Base-by-base conservation (phyloP, 139 green algal genomes). In the Micromonas pusilla region DNA sequence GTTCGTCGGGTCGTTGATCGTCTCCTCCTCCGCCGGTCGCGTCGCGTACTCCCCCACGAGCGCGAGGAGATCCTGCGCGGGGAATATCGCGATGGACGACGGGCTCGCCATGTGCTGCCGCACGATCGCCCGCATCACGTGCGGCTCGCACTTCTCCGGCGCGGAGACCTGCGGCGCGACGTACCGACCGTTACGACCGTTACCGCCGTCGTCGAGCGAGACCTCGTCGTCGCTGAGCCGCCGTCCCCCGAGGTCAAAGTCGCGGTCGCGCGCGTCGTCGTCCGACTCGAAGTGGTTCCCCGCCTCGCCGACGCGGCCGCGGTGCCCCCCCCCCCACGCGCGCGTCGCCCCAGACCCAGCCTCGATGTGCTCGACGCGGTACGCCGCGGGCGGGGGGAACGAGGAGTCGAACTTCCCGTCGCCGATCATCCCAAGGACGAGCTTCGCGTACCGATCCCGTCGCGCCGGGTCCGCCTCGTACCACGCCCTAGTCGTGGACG, bases 1-100 rank as follows among this genome's bases (percentile, higher is more conserved):
- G 28, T 94, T 92, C n/a, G 92, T 94, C 1, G 94, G 94, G 83
- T 97, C 91, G 84, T 99, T 99, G 87, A 99, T 97, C 1, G 87
- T 89, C 86, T 98, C 94, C 79, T 97, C 90, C 3, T 36, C 54
- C 0, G 93, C 79, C 13, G 88, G 86, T 6, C 91, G 84, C 21
- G 36, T 52, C 3, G 30, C 73, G 72, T 88, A 87, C 70, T 78
- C n/a, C 33, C 63, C 71, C 34, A 52, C 9, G 39, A 62, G 75
- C 2, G 87, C 85, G 74, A 91, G 75, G 54, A 90, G 38, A 78
- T 93, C 91, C 86, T 97, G 93, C 4, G 98, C 34, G 0, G 94
- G 90, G 79, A 98, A 93, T 37, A 98, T 91, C 60, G 88, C 83
- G 83, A 91, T 90, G 70, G 92, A 84, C 38, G 86, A 86, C 1